These are phyloP conservation scores for Starmera quercuum DNA, from an alignment of 805 yeast species.

Conservation along the genomic window DNA sequence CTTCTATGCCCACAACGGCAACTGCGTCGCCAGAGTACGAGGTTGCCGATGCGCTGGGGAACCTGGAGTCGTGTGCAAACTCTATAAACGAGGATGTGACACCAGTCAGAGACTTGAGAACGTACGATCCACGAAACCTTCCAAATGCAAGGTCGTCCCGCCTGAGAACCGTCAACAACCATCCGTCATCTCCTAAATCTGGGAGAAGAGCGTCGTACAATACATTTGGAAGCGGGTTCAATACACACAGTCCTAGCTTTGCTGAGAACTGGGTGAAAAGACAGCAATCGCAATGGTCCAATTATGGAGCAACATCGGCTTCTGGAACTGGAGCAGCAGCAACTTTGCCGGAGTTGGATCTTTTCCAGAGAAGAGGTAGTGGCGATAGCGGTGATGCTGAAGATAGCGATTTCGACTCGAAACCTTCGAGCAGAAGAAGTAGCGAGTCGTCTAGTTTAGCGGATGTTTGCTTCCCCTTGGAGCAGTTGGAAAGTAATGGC, in stretches of 20 bases:
- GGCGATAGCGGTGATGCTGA: conserved; percentile 7
- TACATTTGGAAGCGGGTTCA: background rate
- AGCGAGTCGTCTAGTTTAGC: conserved; percentile 66
- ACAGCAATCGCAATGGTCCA: conserved; percentile 7
- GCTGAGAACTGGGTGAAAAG: conserved; percentile 22
- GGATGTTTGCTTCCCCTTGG: conserved; percentile 86
- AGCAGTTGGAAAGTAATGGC: conserved; percentile 14
- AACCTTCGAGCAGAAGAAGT: conserved; percentile 33
- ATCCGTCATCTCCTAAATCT: background rate
- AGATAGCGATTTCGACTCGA: conserved; percentile 28
- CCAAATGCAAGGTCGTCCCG: background rate
- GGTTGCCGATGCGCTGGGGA: conserved; percentile 6
- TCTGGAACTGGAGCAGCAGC: conserved; percentile 2
- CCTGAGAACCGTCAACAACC: background rate
- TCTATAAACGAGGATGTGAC: background rate
- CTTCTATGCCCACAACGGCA: background rate
- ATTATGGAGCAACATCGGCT: conserved; percentile 2
- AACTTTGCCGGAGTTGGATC: no score
- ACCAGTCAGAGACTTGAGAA: conserved; percentile 6
- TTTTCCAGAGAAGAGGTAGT: no score
- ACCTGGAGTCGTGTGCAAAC: conserved; percentile 4
- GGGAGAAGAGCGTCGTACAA: conserved; percentile 1
- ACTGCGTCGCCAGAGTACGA: background rate
- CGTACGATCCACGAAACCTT: background rate
- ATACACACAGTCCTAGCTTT: conserved; percentile 12